Evolutionary conservation across 805 yeast species (phyloP).

Genomic region (Kuraishia hungarica): DNA sequence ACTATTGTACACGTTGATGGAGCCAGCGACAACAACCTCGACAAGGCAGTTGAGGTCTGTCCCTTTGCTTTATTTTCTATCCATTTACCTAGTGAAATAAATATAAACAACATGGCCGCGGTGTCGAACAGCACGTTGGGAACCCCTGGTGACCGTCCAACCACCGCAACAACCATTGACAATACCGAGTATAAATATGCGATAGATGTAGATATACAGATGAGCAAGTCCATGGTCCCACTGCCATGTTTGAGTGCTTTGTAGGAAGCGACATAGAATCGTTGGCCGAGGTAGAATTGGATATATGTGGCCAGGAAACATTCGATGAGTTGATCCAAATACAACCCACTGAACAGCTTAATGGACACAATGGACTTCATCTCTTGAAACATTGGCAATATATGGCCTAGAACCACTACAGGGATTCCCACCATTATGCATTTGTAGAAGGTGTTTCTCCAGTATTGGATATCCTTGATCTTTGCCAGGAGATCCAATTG

Average conservation of each 20-base stretch:
- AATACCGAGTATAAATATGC: slow-evolving; percentile 69
- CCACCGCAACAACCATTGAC: slow-evolving; percentile 43
- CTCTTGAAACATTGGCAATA: slow-evolving; percentile 30
- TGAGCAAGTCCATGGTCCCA: slow-evolving; percentile 88
- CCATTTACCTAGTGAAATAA: slow-evolving; percentile 86
- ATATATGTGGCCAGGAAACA: slow-evolving; percentile 48
- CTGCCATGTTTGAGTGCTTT: slow-evolving; percentile 61
- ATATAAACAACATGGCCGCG: slow-evolving; percentile 71
- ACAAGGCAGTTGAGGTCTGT: slow-evolving; percentile 81
- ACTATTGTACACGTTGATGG: slow-evolving; percentile 71
- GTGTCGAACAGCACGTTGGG: slow-evolving; percentile 83
- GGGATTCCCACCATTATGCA: slow-evolving; percentile 57
- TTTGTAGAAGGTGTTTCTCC: slow-evolving; percentile 51
- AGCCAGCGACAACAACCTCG: slow-evolving; percentile 69
- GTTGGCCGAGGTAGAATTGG: slow-evolving; percentile 57
- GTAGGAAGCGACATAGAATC: slow-evolving; percentile 58
- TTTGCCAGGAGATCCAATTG: slow-evolving; percentile 67
- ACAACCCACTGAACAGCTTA: slow-evolving; percentile 42
- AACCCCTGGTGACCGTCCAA: slow-evolving; percentile 31
- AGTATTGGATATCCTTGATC: slow-evolving; percentile 61
- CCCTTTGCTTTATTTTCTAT: slow-evolving; percentile 91
- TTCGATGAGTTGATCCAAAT: slow-evolving; percentile 54
- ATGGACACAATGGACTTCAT: slow-evolving; percentile 7
- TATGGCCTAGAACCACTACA: slow-evolving; percentile 40
- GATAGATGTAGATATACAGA: slow-evolving; percentile 71